Percentiles rank a stretch among this genome's conserved stretches.
phyloP scores from a whole-genome alignment of 495 filamentous ascomycete species.

The Stereocaulon alpinum region DNA sequence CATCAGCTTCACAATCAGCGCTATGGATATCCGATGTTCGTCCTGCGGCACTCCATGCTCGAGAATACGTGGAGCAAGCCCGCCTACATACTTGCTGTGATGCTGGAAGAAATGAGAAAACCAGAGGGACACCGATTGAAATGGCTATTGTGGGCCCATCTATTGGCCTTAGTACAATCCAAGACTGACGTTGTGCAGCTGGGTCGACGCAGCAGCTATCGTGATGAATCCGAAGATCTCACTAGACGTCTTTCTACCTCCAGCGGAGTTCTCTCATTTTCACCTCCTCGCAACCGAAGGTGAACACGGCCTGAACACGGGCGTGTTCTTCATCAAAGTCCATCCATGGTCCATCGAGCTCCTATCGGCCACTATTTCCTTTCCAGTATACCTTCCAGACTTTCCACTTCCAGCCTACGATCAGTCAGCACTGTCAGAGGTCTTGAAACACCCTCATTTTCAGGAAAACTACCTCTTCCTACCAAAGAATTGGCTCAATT shows the following conservation, averaged over 20 bases:
- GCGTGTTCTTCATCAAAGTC: slow-evolving; percentile 39
- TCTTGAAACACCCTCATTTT: slow-evolving; percentile 28
- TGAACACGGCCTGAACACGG: slow-evolving; percentile 46
- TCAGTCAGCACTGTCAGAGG: background rate
- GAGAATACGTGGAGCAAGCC: slow-evolving; percentile 37
- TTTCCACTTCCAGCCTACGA: slow-evolving; percentile 12
- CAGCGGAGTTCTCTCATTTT: slow-evolving; percentile 32
- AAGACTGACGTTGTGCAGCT: slow-evolving; percentile 24
- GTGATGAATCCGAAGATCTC: slow-evolving; percentile 37
- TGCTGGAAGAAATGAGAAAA: slow-evolving; percentile 41
- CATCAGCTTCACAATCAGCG: background rate
- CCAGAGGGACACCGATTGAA: slow-evolving; percentile 36
- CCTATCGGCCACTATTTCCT: slow-evolving; percentile 35
- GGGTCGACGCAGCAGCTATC: slow-evolving; percentile 34
- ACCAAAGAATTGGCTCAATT: slow-evolving; percentile 35
- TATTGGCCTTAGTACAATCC: background rate
- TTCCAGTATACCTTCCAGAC: slow-evolving; percentile 33
- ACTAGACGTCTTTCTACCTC: slow-evolving; percentile 42
- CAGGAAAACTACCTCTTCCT: slow-evolving; percentile 16
- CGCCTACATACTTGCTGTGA: slow-evolving; percentile 36
- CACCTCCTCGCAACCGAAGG: slow-evolving; percentile 39
- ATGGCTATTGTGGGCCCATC: slow-evolving; percentile 39
- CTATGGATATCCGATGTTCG: background rate
- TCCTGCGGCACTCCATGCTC: slow-evolving; percentile 17
- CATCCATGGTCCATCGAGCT: slow-evolving; percentile 38